These are phyloP conservation scores for Heliamphora pulchella DNA, from an alignment of 179 eudicot species.

Conservation along the genomic window DNA sequence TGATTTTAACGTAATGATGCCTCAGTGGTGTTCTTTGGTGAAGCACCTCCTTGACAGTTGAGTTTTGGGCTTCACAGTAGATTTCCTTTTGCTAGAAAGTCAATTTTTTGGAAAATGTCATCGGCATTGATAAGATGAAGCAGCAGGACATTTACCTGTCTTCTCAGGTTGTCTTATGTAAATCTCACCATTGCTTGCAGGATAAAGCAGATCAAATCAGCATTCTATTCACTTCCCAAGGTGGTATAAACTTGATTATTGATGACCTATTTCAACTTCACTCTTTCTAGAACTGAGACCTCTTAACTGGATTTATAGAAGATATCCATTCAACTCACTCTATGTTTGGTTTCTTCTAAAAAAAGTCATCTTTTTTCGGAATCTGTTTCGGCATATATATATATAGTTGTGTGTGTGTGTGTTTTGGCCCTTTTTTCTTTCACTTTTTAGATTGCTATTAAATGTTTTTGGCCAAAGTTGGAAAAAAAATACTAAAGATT, in stretches of 20 bases:
- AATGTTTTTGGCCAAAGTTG: no score
- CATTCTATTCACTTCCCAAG: conserved; percentile 73
- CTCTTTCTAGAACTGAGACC: neutral
- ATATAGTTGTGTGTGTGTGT: no score
- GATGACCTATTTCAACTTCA: neutral
- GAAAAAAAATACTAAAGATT: no score
- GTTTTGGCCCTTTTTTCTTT: no score
- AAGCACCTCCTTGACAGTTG: neutral
- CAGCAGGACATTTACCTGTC: neutral
- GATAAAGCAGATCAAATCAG: conserved; percentile 80
- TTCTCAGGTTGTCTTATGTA: neutral
- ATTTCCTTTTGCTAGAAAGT: no score
- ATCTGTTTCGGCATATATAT: no score
- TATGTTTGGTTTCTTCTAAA: no score
- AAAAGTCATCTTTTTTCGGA: no score
- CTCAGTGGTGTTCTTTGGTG: neutral
- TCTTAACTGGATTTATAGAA: conserved; percentile 1
- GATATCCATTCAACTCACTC: neutral
- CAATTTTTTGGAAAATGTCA: neutral
- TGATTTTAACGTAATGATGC: neutral
- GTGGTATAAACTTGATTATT: conserved; percentile 20
- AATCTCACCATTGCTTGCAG: conserved; percentile 35
- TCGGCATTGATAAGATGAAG: neutral
- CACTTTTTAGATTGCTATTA: no score
- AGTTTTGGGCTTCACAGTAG: neutral